Base-by-base conservation (phyloP, 768 basidiomycete species). In the Trametes cingulata region DNA sequence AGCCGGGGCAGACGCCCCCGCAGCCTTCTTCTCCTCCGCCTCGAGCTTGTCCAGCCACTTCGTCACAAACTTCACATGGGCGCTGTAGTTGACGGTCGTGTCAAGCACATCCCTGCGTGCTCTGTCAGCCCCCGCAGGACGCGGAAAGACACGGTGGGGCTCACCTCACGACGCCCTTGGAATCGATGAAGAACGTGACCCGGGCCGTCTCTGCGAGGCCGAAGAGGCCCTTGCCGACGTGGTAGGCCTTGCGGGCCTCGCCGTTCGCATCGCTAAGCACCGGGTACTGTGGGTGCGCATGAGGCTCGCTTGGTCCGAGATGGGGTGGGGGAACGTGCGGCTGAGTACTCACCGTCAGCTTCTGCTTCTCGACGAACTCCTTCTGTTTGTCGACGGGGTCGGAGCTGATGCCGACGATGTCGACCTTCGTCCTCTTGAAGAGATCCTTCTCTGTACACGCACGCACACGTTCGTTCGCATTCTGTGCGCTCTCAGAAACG, bases 101-200 rank as follows among this genome's bases (percentile, higher is more conserved):
- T 84, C 86, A 35, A 85, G 68, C 1, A 79, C 81, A 63, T 84
- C 87, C 64, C 87, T 88, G 67, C 55, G 40, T 25, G 17, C 20
- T 48, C 36, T 25, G 53, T 66, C 49, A 61, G 27, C 45, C 12
- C 48, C 49, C 39, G 39, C 54, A 33, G 36, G 36, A 50, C 36
- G 41, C 50, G 50, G 52, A 43, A 19, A 17, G 8, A 40, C 39
- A 5, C 27, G 25, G 3, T 15, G 36, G 65, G n/a, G 69, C 78
- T 35, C 71, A 90, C 85, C 81, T 79, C 27, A 94, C 76, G 45
- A 84, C 74, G 9, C 93, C 91, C 51, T 86, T 78, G 50, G 74
- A 77, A 69, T 92, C 90, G 60, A 94, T 85, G 65, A 93, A 77
- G 68, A 92, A 87, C 2, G 92, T 94, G 35, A 85, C 82, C 13